Evolutionary conservation across 495 filamentous ascomycete genomes (phyloP).

Genomic region (Chaetomium tenue): DNA sequence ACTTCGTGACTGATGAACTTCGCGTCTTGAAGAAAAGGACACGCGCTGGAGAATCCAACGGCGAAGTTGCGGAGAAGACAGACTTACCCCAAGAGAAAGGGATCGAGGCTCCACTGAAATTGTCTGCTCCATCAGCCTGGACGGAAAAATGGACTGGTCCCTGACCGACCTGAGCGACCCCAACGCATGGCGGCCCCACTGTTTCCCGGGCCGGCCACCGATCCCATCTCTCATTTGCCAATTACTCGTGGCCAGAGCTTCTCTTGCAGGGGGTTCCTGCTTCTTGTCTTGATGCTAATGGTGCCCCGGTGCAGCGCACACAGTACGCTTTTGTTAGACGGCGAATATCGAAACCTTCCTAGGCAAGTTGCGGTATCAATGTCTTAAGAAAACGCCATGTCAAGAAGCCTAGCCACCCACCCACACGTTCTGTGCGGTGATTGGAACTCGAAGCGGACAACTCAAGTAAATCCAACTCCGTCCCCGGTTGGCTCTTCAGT

Average conservation of each 20-base stretch:
- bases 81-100: slow-evolving; percentile 6
- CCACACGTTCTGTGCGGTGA: too few relatives aligned
- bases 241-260: slow-evolving; percentile 10
- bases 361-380: too few relatives aligned
- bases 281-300: too few relatives aligned
- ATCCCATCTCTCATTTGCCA: slow-evolving; percentile 16
- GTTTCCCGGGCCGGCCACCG: neutral
- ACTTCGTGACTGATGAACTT: neutral
- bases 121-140: slow-evolving; percentile 21
- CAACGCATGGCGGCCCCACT: slow-evolving; percentile 1
- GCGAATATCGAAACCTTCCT: too few relatives aligned
- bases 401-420: too few relatives aligned
- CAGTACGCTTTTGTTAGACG: too few relatives aligned
- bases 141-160: slow-evolving; percentile 19
- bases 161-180: neutral
- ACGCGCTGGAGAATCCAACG: neutral
- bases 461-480: too few relatives aligned
- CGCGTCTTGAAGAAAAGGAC: neutral
- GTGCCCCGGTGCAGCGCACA: too few relatives aligned
- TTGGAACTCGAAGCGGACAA: too few relatives aligned
- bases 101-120: slow-evolving; percentile 26
- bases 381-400: too few relatives aligned
- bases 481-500: too few relatives aligned
- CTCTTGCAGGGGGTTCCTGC: too few relatives aligned
- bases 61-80: slow-evolving; percentile 16